Evolutionary conservation across 73 alveolate species (phyloP), one percentile per base, ranked within the genome.

Genomic region (Paramecium tetraurelia): DNA sequence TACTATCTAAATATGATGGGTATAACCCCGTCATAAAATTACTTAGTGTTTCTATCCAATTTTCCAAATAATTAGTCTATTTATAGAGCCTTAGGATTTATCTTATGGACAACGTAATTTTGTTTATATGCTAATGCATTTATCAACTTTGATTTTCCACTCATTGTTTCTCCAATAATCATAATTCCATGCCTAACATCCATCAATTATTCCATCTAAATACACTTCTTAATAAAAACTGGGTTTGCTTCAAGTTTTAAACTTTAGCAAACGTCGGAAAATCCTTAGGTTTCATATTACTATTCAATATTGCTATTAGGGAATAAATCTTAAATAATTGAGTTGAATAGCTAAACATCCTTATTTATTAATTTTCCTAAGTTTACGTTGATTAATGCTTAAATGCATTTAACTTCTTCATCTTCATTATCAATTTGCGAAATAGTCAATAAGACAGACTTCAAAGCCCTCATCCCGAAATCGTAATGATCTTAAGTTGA

Each of bases 101-200:
- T 69, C 84, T 93, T 87, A 93, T 71, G 46, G 35, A 85, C 35
- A 22, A 31, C 29, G 68, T 46, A 58, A 85, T 63, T 89, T 68
- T 33, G 71, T 18, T 53, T 18, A 18, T 53, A 22, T 71, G 85
- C 72, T 69, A 35, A 94, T 70, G 90, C 63, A 58, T 59, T 27
- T 27, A 93, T 85, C 53, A 43, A 21, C 10, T 85, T 22, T 12
- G 93, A 46, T 83, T 89, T 89, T 89, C 94, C 95, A n/a, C 92
- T 43, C 43, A 59, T 96, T 8, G 99, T 96, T 70, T 92, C 92
- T 50, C 99, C 99, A 14, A 97, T 99, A 10, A 98, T 97, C 99
- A 98, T 99, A 69, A 99, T 95, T 21, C 99, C 99, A 93, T 99
- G 99, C 85, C 99, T 95, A 14, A 98, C 99, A 88, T 97, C 94